Evolutionary conservation across 768 basidiomycete genomes (phyloP).

Genomic region (Suillus sp.): DNA sequence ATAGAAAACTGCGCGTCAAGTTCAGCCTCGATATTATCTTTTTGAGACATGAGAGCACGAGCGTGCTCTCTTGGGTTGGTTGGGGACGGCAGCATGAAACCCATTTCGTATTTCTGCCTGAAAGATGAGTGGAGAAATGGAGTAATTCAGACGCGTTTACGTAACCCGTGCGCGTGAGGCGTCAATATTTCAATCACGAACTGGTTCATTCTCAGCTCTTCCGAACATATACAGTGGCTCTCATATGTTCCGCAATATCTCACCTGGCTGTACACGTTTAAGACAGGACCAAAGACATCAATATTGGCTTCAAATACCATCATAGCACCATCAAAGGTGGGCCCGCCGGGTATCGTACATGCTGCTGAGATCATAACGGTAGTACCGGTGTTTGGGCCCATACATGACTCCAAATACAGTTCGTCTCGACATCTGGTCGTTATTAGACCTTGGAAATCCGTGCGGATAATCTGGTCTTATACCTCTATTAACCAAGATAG

Average conservation of each 20-base stretch:
- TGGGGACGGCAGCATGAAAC: conserved; percentile 46
- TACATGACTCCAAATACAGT: conserved; percentile 67
- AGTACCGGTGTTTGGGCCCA: conserved; percentile 86
- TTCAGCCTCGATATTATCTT: conserved; percentile 73
- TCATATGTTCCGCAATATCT: conserved; percentile 13
- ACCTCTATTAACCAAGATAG: conserved; percentile 75
- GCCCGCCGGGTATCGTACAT: conserved; percentile 25
- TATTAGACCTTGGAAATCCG: conserved; percentile 47
- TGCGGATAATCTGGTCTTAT: conserved; percentile 75
- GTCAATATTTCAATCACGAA: no score
- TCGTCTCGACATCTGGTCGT: conserved; percentile 56
- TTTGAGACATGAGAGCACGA: conserved; percentile 62
- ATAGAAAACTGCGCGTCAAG: conserved; percentile 63
- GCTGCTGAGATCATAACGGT: conserved; percentile 72
- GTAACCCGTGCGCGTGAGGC: not conserved
- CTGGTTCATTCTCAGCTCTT: not conserved
- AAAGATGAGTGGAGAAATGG: not conserved
- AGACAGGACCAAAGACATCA: conserved; percentile 48
- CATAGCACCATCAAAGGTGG: conserved; percentile 75
- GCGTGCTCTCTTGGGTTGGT: conserved; percentile 57
- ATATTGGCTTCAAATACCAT: conserved; percentile 66
- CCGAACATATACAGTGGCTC: not conserved
- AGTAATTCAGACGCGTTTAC: not conserved
- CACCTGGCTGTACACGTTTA: conserved; percentile 58
- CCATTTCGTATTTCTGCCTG: conserved; percentile 36